phyloP scores from a whole-genome alignment of 208 protist genomes.

The Wallacemonas sp. region DNA sequence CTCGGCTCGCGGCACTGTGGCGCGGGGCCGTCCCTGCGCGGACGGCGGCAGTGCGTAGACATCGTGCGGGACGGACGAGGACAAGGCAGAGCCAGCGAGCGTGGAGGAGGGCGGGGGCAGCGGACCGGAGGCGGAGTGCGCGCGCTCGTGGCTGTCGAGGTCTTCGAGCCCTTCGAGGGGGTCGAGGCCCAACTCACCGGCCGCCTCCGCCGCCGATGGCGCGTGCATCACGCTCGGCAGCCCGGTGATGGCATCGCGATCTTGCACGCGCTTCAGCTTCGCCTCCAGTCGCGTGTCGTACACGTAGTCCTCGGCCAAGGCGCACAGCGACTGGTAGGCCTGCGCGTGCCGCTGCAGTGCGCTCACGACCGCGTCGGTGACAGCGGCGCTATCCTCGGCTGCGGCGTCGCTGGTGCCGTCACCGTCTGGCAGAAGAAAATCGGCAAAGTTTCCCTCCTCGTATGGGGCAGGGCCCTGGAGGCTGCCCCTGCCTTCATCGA shows the following conservation, averaged over 20 bases:
- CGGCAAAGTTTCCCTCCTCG: conserved; percentile 21
- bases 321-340: conserved; percentile 23
- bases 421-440: neutral
- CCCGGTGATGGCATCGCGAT: conserved; percentile 22
- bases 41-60: neutral
- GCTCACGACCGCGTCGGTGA: neutral
- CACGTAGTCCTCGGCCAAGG: conserved; percentile 21
- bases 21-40: too few species aligned
- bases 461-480: conserved; percentile 20
- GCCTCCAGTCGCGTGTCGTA: conserved; percentile 32
- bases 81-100: too few species aligned
- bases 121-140: too few species aligned
- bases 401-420: neutral
- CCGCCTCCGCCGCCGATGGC: neutral
- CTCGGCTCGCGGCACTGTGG: too few species aligned
- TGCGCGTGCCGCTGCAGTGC: neutral
- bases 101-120: too few species aligned
- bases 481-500: neutral
- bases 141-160: neutral
- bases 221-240: conserved; percentile 17
- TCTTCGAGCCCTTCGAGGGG: neutral
- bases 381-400: neutral
- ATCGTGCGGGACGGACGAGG: too few species aligned
- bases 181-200: neutral
- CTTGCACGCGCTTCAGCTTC: conserved; percentile 23